Evolutionary conservation across 257 asterid genomes (phyloP).

Genomic region (Oldenlandia corymbosa): DNA sequence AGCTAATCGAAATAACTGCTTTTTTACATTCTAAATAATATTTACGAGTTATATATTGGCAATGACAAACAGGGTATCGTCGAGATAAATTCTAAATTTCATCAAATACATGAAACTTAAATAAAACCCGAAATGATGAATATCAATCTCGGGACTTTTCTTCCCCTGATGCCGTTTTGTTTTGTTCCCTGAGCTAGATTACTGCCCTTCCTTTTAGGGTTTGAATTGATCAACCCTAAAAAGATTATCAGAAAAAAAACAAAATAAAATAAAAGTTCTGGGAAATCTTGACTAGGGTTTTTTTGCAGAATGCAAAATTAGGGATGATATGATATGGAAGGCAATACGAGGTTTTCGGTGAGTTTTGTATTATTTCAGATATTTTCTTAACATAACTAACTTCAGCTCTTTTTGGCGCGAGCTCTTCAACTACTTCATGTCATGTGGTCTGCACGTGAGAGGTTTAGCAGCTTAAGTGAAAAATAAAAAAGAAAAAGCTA

Average conservation of each 20-base stretch:
- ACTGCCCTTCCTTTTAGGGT: neutral
- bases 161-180: neutral
- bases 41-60: neutral
- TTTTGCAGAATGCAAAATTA: conserved; percentile 12
- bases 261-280: too few species aligned
- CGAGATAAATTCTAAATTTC: neutral
- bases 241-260: neutral
- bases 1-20: neutral
- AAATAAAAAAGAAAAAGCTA: neutral
- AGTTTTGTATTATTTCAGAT: neutral
- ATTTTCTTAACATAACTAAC: conserved; percentile 12
- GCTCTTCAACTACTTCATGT: neutral
- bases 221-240: neutral
- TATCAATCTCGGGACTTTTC: neutral
- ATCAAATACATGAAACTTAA: neutral
- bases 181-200: neutral
- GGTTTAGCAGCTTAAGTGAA: neutral
- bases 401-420: conserved; percentile 37
- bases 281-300: conserved; percentile 29
- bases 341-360: conserved; percentile 35
- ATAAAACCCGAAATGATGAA: conserved; percentile 4
- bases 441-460: conserved; percentile 11
- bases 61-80: too few species aligned
- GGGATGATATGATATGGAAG: conserved; percentile 23
- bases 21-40: neutral